phyloP scores from a whole-genome alignment of 441 rosid genomes.

The Manihot esculenta region DNA sequence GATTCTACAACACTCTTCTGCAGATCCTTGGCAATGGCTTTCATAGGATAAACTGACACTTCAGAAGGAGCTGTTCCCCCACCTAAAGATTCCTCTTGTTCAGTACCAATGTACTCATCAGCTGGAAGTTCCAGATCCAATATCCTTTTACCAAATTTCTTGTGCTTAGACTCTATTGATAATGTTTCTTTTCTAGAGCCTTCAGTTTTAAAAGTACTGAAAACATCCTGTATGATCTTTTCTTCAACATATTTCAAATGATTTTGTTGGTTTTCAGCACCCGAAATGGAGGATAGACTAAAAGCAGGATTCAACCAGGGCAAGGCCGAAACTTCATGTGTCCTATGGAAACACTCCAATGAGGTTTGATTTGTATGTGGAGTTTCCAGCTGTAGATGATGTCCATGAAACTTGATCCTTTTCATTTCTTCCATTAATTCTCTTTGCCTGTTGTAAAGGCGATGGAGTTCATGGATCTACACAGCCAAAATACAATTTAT shows the following conservation, averaged over 20 bases:
- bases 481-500: conserved; percentile 24
- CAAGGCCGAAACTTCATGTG: conserved; percentile 11
- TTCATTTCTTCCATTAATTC: conserved; percentile 61
- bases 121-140: conserved; percentile 66
- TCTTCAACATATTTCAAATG: conserved; percentile 23
- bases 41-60: conserved; percentile 15
- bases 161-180: conserved; percentile 34
- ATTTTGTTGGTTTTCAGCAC: conserved; percentile 22
- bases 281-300: conserved; percentile 31
- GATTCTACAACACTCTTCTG: conserved; percentile 24
- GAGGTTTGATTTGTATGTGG: conserved; percentile 26
- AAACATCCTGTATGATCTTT: conserved; percentile 15
- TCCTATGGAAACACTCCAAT: conserved; percentile 18
- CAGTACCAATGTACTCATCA: conserved; percentile 44
- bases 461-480: conserved; percentile 68
- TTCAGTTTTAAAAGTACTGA: conserved; percentile 21
- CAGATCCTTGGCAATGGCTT: conserved; percentile 26
- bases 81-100: conserved; percentile 31
- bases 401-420: conserved; percentile 23
- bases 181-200: conserved; percentile 23
- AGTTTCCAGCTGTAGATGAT: conserved; percentile 22
- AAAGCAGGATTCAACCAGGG: conserved; percentile 26
- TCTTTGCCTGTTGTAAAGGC: conserved; percentile 55
- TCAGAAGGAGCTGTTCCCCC: conserved; percentile 21
- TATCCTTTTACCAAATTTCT: conserved; percentile 48